Base-by-base conservation (phyloP, 2,329 filamentous ascomycete species). In the Triangularia setosa region DNA sequence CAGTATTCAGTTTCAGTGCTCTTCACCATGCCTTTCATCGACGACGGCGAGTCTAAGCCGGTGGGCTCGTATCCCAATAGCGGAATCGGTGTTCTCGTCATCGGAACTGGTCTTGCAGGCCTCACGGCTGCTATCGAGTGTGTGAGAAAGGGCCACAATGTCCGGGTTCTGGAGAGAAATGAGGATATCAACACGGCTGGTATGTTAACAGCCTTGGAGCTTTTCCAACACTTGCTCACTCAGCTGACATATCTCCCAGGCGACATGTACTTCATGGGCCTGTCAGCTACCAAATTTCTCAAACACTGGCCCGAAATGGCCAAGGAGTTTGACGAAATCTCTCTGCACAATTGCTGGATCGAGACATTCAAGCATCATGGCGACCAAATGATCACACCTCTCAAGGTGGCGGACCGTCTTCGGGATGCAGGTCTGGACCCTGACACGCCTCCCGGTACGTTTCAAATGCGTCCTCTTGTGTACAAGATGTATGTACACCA, bases 101-200 rank as follows among this genome's bases (percentile, higher is more conserved):
- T 85, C 5, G 83, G 83, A 14, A 79, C 79, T 68, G 86, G 86
- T 7, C 85, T 88, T 61, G 86, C 83, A 54, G 86, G 86, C 21
- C 76, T 88, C 30, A 85, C 85, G 8, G 84, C 84, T 11, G 83
- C 84, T 21, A 84, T 88, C 63, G 85, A 88, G 76, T 86, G 84
- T 69, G 75, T 81, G 57, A 80, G 84, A 21, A 85, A 88, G 73
- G 86, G 85, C 6, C 85, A 88, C 71, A 79, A 76, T 11, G 84
- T 77, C 64, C 73, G 75, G 3, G 74, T 84, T 23, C 75, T 85
- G 9, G 81, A 83, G 63, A 76, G 79, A 23, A 80, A 81, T 58
- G 53, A 61, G 64, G 75, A 77, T 55, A 83, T 83, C 72, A 84
- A 83, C 73, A 83, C 81, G 12, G 78, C 79, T 62, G 82, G 82